These are phyloP conservation scores for Aphanomyces astaci DNA, from an alignment of 352 stramenopile species.

Conservation along the genomic window DNA sequence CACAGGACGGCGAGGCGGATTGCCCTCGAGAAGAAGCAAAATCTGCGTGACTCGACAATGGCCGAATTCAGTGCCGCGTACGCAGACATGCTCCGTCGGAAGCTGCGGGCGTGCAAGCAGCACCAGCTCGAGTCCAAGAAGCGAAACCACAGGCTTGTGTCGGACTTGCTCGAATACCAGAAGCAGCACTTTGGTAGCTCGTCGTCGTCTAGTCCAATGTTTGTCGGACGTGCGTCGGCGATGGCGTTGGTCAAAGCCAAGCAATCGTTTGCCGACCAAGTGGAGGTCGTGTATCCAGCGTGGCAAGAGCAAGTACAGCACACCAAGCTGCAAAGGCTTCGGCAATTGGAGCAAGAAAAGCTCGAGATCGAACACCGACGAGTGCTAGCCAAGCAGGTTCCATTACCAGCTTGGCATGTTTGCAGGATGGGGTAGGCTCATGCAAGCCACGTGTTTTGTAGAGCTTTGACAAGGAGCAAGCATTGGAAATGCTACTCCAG, in stretches of 20 bases:
- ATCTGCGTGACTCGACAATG: conserved; percentile 58
- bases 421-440: too few species aligned
- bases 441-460: too few species aligned
- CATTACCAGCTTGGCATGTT: too few species aligned
- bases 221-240: conserved; percentile 24
- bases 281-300: conserved; percentile 58
- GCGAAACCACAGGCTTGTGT: conserved; percentile 60
- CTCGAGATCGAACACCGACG: conserved; percentile 53
- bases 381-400: conserved; percentile 65
- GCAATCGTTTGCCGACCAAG: conserved; percentile 41
- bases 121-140: conserved; percentile 37
- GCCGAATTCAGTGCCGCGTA: conserved; percentile 67
- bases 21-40: conserved; percentile 63
- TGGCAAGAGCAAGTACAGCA: conserved; percentile 63
- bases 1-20: conserved; percentile 43
- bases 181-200: conserved; percentile 35
- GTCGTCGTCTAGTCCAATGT: conserved; percentile 38
- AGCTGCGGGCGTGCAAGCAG: conserved; percentile 46
- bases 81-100: conserved; percentile 52
- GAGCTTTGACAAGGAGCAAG: conserved; percentile 78
- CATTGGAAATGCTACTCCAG: conserved; percentile 51
- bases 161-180: conserved; percentile 41
- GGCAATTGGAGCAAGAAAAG: conserved; percentile 66
- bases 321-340: conserved; percentile 44
- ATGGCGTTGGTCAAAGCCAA: conserved; percentile 55